Evolutionary conservation across 306 rosid genomes (phyloP).

Genomic region (Medicago arabica): DNA sequence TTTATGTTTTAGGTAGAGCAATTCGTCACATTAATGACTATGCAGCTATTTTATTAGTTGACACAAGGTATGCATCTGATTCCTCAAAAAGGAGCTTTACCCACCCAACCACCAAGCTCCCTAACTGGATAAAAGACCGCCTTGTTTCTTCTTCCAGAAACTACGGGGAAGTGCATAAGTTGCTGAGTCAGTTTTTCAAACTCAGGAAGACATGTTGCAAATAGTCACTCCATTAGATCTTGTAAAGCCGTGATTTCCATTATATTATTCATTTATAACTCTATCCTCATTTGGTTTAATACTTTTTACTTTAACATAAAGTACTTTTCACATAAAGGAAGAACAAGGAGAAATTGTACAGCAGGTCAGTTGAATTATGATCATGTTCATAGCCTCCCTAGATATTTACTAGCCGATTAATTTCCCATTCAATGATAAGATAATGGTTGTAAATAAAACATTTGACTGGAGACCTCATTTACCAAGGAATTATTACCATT

Average conservation of each 20-base stretch:
- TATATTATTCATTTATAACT: slow-evolving; percentile 22
- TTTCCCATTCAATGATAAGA: not conserved
- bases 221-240: slow-evolving; percentile 39
- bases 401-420: not conserved
- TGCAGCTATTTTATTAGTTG: slow-evolving; percentile 86
- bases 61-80: slow-evolving; percentile 70
- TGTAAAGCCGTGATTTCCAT: not conserved
- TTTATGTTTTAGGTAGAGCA: slow-evolving; percentile 75
- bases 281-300: not conserved
- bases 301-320: not conserved
- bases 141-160: slow-evolving; percentile 63
- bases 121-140: slow-evolving; percentile 84
- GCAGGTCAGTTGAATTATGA: not conserved
- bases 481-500: not conserved
- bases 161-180: slow-evolving; percentile 83
- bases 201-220: slow-evolving; percentile 51
- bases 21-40: slow-evolving; percentile 89
- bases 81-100: slow-evolving; percentile 64
- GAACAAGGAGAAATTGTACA: not conserved
- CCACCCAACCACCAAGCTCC: slow-evolving; percentile 79
- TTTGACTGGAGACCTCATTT: not conserved
- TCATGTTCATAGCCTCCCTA: slow-evolving; percentile 3
- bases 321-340: not conserved
- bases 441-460: not conserved
- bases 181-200: slow-evolving; percentile 84